Base-by-base conservation (phyloP, 2,329 filamentous ascomycete genomes). In the Xylariaceae sp. region DNA sequence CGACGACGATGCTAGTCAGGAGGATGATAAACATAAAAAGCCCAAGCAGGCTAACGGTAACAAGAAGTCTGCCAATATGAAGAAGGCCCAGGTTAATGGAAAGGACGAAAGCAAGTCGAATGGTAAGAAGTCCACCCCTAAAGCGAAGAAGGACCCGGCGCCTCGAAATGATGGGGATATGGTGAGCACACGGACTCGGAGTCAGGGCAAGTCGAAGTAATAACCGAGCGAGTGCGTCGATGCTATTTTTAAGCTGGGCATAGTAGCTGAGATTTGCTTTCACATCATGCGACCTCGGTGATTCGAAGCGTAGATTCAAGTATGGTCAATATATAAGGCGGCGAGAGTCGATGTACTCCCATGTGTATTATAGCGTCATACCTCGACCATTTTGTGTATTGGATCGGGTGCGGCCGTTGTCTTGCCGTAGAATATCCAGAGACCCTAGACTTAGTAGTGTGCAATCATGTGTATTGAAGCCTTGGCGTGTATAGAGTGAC, bases 121-220 rank as follows among this genome's bases (percentile, higher is more conserved):
- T 31, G 62, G 61, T 48, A 61, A 58, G 28, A 62, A 57, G 40
- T 33, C 44, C 44, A 56, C 51, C n/a, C 26, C 33, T 6, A 52
- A 53, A 26, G 19, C 44, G 17, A 62, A 61, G 43, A 60, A 60
- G 28, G 54, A 59, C 26, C 28, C 57, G 2, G 31, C 59, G 6
- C 48, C 59, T 16, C 58, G 48, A 19, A 53, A 66, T 11, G 57
- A 65, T 11, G 66, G 49, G 0, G 58, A 66, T 6, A 9, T 58
- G n/a, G 58, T 67, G 9, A 68, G 64, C 54, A 53, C 64, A 5
- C 56, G 64, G 33, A 68, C 65, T 12, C 56, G 67, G 12, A 67
- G 64, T 11, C 64, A 65, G 14, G 57, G 40, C 6, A 57, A 62
- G 21, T 39, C 17, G 21, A 7, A 19, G 1, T 59, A 5, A 53